A percentile compares a stretch with the other conserved stretches of the same genome.
Conservation (phyloP, 2,329 filamentous ascomycete genomes). For the Domatiomyces catenatus region DNA sequence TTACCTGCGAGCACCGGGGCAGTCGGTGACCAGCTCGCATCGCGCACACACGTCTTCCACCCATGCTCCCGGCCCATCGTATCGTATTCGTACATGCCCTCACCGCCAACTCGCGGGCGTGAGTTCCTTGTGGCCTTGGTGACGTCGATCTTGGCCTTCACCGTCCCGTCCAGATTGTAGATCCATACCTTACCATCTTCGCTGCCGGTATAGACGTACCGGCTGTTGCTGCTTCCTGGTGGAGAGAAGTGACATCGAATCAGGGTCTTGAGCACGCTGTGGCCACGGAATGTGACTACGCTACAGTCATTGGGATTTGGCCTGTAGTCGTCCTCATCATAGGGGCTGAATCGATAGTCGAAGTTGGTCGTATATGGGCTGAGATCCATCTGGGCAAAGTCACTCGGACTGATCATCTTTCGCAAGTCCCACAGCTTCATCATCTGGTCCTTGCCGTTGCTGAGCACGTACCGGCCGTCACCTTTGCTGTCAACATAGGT, state of each 20-base stretch:
- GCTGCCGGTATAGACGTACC: slow-evolving; percentile 87
- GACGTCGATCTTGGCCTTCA: slow-evolving; percentile 66
- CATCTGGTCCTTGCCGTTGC: slow-evolving; percentile 88
- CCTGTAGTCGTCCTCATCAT: slow-evolving; percentile 36
- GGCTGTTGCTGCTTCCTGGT: slow-evolving; percentile 65
- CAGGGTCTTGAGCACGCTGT: slow-evolving; percentile 73
- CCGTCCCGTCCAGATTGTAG: slow-evolving; percentile 83
- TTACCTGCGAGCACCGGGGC: slow-evolving; percentile 60
- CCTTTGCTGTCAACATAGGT: slow-evolving; percentile 67
- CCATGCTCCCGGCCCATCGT: slow-evolving; percentile 20
- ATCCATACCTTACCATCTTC: slow-evolving; percentile 80
- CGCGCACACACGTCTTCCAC: slow-evolving; percentile 72
- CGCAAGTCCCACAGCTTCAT: slow-evolving; percentile 96
- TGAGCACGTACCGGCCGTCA: slow-evolving; percentile 76
- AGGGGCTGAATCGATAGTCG: slow-evolving; percentile 44
- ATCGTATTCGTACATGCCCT: slow-evolving; percentile 41
- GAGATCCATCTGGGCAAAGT: slow-evolving; percentile 35
- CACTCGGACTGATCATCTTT: slow-evolving; percentile 64
- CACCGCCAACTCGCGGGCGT: slow-evolving; percentile 39
- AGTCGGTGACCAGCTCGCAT: slow-evolving; percentile 81
- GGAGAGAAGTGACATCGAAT: slow-evolving; percentile 95
- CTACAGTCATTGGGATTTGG: slow-evolving; percentile 77
- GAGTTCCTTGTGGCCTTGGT: slow-evolving; percentile 50
- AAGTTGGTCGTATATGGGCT: slow-evolving; percentile 42
- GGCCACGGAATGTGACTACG: slow-evolving; percentile 82